Evolutionary conservation across 2,329 filamentous ascomycete genomes (phyloP).

Genomic region (Trichoderma koningiopsis): DNA sequence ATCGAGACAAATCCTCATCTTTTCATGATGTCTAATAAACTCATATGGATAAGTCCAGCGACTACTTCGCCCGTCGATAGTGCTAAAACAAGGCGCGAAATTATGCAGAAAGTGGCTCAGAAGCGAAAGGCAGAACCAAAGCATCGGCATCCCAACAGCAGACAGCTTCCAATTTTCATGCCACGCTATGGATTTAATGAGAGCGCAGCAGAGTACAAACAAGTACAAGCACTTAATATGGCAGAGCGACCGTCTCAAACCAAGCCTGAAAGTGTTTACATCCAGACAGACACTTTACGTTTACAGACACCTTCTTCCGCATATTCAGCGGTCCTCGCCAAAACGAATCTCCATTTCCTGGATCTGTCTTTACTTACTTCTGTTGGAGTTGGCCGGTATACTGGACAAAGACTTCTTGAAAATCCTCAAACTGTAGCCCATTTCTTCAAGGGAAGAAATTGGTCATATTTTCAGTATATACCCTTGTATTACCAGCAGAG

Average conservation of each 20-base stretch:
- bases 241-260: not conserved
- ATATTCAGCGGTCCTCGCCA: not conserved
- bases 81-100: not conserved
- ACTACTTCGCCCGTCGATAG: not conserved
- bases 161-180: conserved; percentile 5
- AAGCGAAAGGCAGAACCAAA: not conserved
- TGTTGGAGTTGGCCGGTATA: conserved; percentile 1
- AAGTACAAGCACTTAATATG: not conserved
- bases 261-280: not conserved
- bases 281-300: not conserved
- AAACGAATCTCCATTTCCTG: not conserved
- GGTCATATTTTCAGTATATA: conserved; percentile 1
- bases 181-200: not conserved
- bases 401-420: conserved; percentile 4
- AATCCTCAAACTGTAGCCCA: not conserved
- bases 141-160: not conserved
- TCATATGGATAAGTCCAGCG: not conserved
- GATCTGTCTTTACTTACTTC: not conserved
- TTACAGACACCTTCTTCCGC: not conserved
- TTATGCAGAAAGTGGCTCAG: not conserved
- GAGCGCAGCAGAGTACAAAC: not conserved
- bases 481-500: not conserved
- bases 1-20: not conserved
- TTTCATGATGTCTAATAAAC: not conserved
- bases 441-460: not conserved